phyloP scores from a whole-genome alignment of 768 basidiomycete genomes.

The Clitopilus hobsonii region DNA sequence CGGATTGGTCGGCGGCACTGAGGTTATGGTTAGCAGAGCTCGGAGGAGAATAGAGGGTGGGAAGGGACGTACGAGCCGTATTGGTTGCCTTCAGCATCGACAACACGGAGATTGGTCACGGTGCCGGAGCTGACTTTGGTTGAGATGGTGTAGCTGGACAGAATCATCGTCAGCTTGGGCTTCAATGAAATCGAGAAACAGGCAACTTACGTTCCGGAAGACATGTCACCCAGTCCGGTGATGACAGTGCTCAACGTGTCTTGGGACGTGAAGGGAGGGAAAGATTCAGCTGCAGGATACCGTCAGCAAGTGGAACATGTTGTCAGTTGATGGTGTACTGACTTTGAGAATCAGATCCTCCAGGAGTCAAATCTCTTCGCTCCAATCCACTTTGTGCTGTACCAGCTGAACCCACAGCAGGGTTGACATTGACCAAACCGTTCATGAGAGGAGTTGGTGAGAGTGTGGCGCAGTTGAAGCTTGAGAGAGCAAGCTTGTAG shows the following conservation, averaged over 20 bases:
- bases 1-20: neutral
- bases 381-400: neutral
- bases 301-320: neutral
- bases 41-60: neutral
- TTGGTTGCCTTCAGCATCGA: constrained; percentile 10
- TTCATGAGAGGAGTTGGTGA: neutral
- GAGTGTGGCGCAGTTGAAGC: constrained; percentile 7
- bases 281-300: constrained; percentile 6
- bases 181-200: neutral
- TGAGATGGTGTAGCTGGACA: constrained; percentile 9
- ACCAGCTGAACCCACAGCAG: neutral
- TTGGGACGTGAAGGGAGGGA: constrained; percentile 9
- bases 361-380: constrained; percentile 7
- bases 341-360: constrained; percentile 6
- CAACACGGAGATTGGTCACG: constrained; percentile 7
- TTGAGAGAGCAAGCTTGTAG: constrained; percentile 6
- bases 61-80: constrained; percentile 3
- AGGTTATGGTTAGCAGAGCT: neutral
- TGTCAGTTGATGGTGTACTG: neutral
- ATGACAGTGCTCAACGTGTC: constrained; percentile 9
- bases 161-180: neutral
- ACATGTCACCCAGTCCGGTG: constrained; percentile 7
- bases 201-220: constrained; percentile 12
- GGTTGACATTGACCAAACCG: neutral
- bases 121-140: constrained; percentile 7